Percentiles rank a stretch among this genome's conserved stretches.
Conservation (phyloP, 495 filamentous ascomycete species). For the Aspergillus carlsbadensis region DNA sequence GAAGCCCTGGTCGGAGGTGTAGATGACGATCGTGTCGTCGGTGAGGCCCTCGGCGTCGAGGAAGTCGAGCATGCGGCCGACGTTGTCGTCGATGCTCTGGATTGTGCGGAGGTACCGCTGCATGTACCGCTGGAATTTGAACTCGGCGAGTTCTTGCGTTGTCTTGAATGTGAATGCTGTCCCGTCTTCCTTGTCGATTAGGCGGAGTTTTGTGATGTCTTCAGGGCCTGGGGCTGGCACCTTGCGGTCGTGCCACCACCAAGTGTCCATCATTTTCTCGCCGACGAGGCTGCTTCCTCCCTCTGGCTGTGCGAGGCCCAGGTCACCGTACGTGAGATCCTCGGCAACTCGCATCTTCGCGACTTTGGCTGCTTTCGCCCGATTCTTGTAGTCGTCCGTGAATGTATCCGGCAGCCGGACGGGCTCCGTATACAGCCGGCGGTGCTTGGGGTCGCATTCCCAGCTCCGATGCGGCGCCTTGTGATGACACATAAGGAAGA, state of each 20-base stretch:
- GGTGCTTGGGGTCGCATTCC: conserved; percentile 42
- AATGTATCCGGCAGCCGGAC: conserved; percentile 42
- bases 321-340: conserved; percentile 42
- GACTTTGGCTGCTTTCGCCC: conserved; percentile 37
- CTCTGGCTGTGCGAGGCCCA: conserved; percentile 43
- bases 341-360: conserved; percentile 44
- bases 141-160: conserved; percentile 35
- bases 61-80: conserved; percentile 39
- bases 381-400: conserved; percentile 45
- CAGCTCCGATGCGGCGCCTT: conserved; percentile 46
- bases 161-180: conserved; percentile 37
- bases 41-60: conserved; percentile 32
- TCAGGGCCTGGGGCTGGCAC: conserved; percentile 27
- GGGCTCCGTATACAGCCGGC: conserved; percentile 36
- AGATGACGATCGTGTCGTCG: conserved; percentile 42
- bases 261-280: conserved; percentile 25
- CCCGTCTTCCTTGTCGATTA: conserved; percentile 37
- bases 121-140: conserved; percentile 51
- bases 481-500: conserved; percentile 51
- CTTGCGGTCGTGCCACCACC: conserved; percentile 21
- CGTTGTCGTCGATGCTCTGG: conserved; percentile 43
- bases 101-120: conserved; percentile 46
- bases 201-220: conserved; percentile 21
- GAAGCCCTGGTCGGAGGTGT: conserved; percentile 48
- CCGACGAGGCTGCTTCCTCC: conserved; percentile 30